Percentiles rank a stretch among this genome's conserved stretches.
These are phyloP conservation scores for Ambrosiella beaveri DNA, from an alignment of 2,329 filamentous ascomycete species.

Conservation along the genomic window DNA sequence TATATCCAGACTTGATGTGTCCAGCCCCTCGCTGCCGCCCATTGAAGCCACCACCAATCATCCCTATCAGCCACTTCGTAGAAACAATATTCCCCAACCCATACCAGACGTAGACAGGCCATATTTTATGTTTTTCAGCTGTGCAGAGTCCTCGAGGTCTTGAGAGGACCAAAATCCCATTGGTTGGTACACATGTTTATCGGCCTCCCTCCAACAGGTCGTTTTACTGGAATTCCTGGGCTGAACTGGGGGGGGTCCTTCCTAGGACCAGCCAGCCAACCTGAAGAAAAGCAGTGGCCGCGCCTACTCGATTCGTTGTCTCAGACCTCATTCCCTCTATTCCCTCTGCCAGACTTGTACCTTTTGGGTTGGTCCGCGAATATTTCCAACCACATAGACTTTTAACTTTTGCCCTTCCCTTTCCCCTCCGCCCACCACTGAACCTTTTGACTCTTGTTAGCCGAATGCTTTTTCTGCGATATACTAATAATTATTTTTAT, in stretches of 20 bases:
- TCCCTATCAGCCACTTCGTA: no score
- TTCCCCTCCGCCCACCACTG: background rate
- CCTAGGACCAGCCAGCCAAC: background rate
- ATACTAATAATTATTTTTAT: background rate
- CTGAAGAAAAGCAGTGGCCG: background rate
- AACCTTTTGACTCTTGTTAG: background rate
- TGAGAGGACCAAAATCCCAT: background rate
- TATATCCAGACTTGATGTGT: no score
- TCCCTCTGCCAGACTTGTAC: background rate
- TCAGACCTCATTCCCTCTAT: background rate
- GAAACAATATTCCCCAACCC: no score
- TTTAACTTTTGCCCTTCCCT: background rate
- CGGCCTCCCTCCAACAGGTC: background rate
- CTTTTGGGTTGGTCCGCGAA: background rate
- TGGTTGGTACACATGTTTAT: background rate
- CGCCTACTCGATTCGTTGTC: background rate
- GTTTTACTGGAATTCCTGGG: background rate
- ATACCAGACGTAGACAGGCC: no score
- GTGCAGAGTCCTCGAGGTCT: background rate
- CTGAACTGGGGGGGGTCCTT: background rate
- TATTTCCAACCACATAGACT: constrained; percentile 4
- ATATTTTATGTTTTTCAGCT: background rate
- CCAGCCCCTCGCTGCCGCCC: no score
- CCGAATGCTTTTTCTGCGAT: background rate
- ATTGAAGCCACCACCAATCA: no score